Percentiles rank a stretch among this genome's conserved stretches.
Evolutionary conservation across 225 moss, liverwort and hornwort species (phyloP).

Genomic region (Climacium dendroides): DNA sequence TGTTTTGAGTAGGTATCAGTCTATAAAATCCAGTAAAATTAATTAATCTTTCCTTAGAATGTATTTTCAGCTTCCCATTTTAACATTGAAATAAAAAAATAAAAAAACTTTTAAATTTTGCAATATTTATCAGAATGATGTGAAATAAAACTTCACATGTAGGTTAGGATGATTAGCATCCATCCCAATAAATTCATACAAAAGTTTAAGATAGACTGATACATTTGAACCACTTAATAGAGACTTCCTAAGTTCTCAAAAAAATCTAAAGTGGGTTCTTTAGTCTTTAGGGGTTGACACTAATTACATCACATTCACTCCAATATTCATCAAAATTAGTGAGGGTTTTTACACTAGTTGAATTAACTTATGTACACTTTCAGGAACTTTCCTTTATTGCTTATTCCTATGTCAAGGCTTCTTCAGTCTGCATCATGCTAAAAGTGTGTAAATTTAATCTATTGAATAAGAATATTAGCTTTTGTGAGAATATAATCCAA

Average conservation of each 20-base stretch:
- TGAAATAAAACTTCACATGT: too few relatives aligned
- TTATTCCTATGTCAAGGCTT: not conserved
- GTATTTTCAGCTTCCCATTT: not conserved
- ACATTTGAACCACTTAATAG: too few relatives aligned
- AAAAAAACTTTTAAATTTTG: not conserved
- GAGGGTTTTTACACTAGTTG: not conserved
- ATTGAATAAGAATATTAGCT: not conserved
- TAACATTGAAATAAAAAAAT: not conserved
- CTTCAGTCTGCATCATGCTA: not conserved
- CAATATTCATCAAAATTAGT: not conserved
- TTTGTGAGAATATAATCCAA: not conserved
- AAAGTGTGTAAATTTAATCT: not conserved
- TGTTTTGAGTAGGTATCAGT: too few relatives aligned
- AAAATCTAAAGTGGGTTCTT: accelerated
- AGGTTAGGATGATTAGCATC: not conserved
- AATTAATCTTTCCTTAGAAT: not conserved
- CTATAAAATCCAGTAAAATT: not conserved
- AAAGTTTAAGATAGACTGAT: not conserved
- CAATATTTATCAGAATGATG: not conserved
- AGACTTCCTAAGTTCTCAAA: not conserved
- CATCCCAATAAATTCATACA: not conserved
- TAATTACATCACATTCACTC: not conserved
- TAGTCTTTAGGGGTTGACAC: not conserved
- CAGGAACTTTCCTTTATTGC: not conserved
- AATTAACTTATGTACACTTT: not conserved